These are phyloP conservation scores for Aurinia saxatilis DNA, from an alignment of 345 rosid species.

Conservation along the genomic window DNA sequence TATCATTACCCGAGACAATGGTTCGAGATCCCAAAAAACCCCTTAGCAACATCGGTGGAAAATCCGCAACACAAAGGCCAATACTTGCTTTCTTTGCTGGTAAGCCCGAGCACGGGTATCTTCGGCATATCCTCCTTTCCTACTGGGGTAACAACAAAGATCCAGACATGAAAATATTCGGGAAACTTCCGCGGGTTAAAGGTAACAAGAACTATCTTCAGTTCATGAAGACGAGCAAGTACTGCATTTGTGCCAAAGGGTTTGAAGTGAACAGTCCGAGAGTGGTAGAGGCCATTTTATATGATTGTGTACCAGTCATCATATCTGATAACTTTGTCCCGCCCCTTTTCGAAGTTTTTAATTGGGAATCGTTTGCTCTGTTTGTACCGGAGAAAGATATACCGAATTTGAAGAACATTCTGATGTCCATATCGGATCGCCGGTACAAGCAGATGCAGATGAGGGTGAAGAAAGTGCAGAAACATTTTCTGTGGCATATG, in stretches of 20 bases:
- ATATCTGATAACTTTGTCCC: constrained; percentile 90
- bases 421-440: constrained; percentile 52
- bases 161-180: constrained; percentile 76
- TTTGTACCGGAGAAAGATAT: constrained; percentile 80
- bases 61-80: constrained; percentile 50
- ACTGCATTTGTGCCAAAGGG: constrained; percentile 89
- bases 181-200: constrained; percentile 48
- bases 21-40: constrained; percentile 50
- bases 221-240: constrained; percentile 88
- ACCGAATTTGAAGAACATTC: constrained; percentile 72
- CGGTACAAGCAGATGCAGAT: constrained; percentile 56
- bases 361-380: constrained; percentile 87
- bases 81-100: constrained; percentile 91
- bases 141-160: constrained; percentile 79
- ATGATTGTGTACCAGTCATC: constrained; percentile 82
- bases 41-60: constrained; percentile 59
- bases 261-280: constrained; percentile 88
- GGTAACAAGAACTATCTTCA: constrained; percentile 59
- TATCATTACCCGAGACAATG: constrained; percentile 69
- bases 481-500: constrained; percentile 90
- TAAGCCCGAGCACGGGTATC: constrained; percentile 62
- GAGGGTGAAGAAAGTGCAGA: constrained; percentile 74
- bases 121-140: constrained; percentile 66
- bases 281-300: constrained; percentile 90
- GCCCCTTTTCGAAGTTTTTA: constrained; percentile 71